Evolutionary conservation across 345 rosid genomes (phyloP).

Genomic region (Eucalyptus urophylla): DNA sequence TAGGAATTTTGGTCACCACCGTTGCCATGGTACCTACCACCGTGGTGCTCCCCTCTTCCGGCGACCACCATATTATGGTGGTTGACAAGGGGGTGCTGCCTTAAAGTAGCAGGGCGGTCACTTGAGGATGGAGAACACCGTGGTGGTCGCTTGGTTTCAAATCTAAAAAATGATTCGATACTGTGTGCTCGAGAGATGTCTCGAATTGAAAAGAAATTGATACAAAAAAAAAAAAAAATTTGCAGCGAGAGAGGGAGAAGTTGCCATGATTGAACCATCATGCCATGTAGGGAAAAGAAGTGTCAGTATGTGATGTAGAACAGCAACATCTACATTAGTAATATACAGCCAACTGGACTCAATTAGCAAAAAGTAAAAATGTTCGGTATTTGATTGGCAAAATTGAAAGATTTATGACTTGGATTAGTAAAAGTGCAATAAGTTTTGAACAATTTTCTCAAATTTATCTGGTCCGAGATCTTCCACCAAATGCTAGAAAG

Average conservation of each 20-base stretch:
- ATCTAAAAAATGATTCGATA: neutral
- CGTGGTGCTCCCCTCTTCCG: neutral
- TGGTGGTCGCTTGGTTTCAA: neutral
- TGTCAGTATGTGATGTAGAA: neutral
- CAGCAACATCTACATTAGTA: accelerated
- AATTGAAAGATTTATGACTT: neutral
- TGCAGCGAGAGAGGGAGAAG: neutral
- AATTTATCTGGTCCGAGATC: neutral
- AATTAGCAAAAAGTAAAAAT: too few species aligned
- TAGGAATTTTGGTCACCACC: neutral
- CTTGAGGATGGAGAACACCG: neutral
- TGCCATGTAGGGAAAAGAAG: neutral
- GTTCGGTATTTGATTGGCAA: neutral
- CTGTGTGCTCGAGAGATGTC: neutral
- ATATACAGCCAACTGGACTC: too few species aligned
- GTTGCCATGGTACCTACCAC: neutral
- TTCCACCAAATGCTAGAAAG: neutral
- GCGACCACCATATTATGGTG: neutral
- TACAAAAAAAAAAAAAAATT: too few species aligned
- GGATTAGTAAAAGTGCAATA: too few species aligned
- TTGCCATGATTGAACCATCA: neutral
- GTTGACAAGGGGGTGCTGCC: neutral
- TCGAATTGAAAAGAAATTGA: neutral
- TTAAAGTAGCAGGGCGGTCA: neutral
- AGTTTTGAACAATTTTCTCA: neutral